A percentile compares a stretch with the other conserved stretches of the same genome.
These are phyloP conservation scores for Talaromyces sp. DNA, from an alignment of 2,329 filamentous ascomycete genomes.

Conservation along the genomic window DNA sequence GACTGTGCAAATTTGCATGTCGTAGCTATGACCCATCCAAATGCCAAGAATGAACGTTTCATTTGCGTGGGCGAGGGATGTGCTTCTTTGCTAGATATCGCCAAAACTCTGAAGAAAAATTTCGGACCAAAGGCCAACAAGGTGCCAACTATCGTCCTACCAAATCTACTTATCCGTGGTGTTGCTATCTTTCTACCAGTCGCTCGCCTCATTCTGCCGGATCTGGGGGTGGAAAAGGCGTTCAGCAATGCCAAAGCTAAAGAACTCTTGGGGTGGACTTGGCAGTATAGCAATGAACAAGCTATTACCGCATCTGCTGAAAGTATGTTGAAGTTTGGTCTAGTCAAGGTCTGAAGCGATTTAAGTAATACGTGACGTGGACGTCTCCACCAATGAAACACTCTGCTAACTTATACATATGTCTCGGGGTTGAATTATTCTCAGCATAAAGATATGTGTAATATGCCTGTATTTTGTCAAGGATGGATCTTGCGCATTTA, in stretches of 20 bases:
- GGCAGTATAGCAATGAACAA: conserved; percentile 11
- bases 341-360: conserved; percentile 1
- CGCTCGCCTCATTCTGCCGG: conserved; percentile 1
- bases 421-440: no score
- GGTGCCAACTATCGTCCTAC: conserved; percentile 2
- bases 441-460: neutral
- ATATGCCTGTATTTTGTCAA: neutral
- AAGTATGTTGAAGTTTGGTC: neutral
- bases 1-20: conserved; percentile 13
- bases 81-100: conserved; percentile 6
- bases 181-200: conserved; percentile 11
- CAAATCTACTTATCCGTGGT: neutral
- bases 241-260: conserved; percentile 12
- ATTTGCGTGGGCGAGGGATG: conserved; percentile 10
- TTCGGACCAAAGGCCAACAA: conserved; percentile 4
- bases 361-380: neutral
- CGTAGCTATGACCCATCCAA: conserved; percentile 7
- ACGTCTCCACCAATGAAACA: no score
- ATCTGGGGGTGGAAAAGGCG: neutral
- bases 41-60: conserved; percentile 11
- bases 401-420: no score
- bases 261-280: conserved; percentile 7
- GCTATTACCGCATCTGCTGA: conserved; percentile 3
- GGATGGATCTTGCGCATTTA: neutral
- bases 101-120: conserved; percentile 9